Evolutionary conservation across 2,329 filamentous ascomycete species (phyloP).

Genomic region (Venturia aucupariae): DNA sequence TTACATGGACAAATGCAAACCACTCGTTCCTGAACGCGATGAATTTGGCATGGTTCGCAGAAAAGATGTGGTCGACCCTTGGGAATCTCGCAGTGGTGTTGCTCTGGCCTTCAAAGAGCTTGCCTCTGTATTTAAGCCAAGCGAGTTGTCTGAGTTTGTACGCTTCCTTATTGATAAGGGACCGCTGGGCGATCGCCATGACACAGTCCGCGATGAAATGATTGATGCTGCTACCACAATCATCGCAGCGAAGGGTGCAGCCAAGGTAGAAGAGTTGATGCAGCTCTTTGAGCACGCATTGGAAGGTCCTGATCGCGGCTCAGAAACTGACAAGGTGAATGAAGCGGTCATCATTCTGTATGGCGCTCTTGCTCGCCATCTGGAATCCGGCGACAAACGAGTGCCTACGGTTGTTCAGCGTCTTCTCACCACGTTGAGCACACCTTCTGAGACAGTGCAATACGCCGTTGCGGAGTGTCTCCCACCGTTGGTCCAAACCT

Average conservation of each 20-base stretch:
- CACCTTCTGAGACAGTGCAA: conserved; percentile 92
- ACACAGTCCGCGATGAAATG: conserved; percentile 77
- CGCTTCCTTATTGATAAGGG: conserved; percentile 78
- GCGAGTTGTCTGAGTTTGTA: conserved; percentile 67
- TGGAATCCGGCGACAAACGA: conserved; percentile 75
- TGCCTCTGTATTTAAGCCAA: conserved; percentile 56
- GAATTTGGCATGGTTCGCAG: conserved; percentile 93
- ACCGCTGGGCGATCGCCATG: conserved; percentile 75
- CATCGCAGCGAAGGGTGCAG: conserved; percentile 71
- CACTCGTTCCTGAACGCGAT: conserved; percentile 73
- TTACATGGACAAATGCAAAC: conserved; percentile 74
- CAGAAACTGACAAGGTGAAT: conserved; percentile 79
- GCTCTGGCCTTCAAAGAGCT: conserved; percentile 81
- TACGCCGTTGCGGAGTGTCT: conserved; percentile 93
- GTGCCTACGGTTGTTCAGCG: conserved; percentile 82
- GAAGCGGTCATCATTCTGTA: conserved; percentile 98
- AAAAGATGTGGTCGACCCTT: conserved; percentile 76
- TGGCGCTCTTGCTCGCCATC: conserved; percentile 80
- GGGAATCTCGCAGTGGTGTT: conserved; percentile 85
- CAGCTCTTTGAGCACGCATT: conserved; percentile 79
- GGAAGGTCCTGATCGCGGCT: conserved; percentile 75
- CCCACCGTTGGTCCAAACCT: conserved; percentile 79
- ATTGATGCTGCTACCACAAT: conserved; percentile 77
- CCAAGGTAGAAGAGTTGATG: conserved; percentile 83
- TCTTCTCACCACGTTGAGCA: conserved; percentile 77